These are phyloP conservation scores for Epichloe festucae DNA, from an alignment of 2,329 filamentous ascomycete genomes.

Conservation along the genomic window DNA sequence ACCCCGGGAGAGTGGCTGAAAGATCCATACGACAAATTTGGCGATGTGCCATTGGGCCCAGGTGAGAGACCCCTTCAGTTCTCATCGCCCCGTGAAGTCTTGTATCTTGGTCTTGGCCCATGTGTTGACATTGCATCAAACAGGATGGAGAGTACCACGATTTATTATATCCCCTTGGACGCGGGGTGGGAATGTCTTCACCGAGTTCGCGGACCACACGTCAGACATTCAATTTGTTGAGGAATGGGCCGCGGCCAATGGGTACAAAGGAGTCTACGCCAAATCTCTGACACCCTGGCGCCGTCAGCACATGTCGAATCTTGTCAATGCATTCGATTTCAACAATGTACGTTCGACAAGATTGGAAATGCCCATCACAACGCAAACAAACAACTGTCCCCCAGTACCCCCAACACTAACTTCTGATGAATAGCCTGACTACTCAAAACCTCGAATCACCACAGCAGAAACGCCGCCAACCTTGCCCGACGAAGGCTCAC, in stretches of 20 bases:
- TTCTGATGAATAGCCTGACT: constrained; percentile 5
- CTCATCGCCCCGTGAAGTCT: no score
- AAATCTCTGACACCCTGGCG: constrained; percentile 14
- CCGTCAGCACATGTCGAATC: constrained; percentile 16
- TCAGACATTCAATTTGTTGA: constrained; percentile 41
- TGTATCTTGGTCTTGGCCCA: no score
- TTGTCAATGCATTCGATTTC: constrained; percentile 25
- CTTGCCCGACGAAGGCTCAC: constrained; percentile 2
- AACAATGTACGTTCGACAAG: constrained; percentile 16
- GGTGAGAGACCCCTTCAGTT: constrained; percentile 8
- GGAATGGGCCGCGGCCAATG: constrained; percentile 23
- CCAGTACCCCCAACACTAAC: neutral
- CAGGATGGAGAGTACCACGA: constrained; percentile 33
- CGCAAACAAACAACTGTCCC: neutral
- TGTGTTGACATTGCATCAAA: neutral
- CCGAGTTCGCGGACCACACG: constrained; percentile 38
- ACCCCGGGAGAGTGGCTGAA: constrained; percentile 38
- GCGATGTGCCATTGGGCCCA: constrained; percentile 15
- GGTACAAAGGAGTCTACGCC: constrained; percentile 20
- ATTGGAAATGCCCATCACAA: neutral
- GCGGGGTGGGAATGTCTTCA: constrained; percentile 38
- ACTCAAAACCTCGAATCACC: constrained; percentile 5
- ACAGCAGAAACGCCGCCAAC: neutral
- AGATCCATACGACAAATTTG: constrained; percentile 20
- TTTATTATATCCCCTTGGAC: constrained; percentile 43